Conservation (phyloP, 1,284 basidiomycete genomes). For the Golubevia sp. region DNA sequence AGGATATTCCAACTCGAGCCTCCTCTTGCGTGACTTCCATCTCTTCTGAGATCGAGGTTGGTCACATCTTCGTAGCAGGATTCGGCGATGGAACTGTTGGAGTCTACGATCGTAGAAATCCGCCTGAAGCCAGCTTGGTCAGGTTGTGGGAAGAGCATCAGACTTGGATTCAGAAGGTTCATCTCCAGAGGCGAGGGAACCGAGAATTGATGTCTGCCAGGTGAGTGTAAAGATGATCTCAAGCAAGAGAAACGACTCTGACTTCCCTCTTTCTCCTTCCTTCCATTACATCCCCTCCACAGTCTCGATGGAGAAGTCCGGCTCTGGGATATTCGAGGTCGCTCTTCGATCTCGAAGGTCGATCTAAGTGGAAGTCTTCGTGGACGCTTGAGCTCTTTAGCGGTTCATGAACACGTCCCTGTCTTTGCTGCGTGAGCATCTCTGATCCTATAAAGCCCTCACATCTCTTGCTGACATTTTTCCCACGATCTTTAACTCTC, state of each 20-base stretch:
- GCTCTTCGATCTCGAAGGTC: slow-evolving; percentile 73
- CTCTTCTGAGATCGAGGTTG: slow-evolving; percentile 76
- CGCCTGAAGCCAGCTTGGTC: slow-evolving; percentile 83
- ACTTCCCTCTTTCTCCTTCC: neutral
- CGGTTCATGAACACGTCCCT: slow-evolving; percentile 81
- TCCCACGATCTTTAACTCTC: no score
- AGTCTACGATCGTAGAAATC: slow-evolving; percentile 86
- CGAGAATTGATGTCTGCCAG: slow-evolving; percentile 86
- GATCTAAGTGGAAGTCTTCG: slow-evolving; percentile 65
- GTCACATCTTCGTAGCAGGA: slow-evolving; percentile 82
- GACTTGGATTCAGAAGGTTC: slow-evolving; percentile 89
- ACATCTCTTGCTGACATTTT: no score
- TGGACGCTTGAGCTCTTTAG: slow-evolving; percentile 73
- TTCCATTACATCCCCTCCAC: slow-evolving; percentile 4
- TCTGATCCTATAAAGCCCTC: no score
- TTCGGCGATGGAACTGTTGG: slow-evolving; percentile 92
- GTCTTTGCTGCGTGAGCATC: slow-evolving; percentile 81
- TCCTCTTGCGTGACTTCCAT: slow-evolving; percentile 88
- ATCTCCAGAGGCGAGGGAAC: slow-evolving; percentile 76
- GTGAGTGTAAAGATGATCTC: slow-evolving; percentile 64
- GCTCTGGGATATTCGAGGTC: slow-evolving; percentile 85
- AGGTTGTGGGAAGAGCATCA: slow-evolving; percentile 77
- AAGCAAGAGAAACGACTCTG: neutral
- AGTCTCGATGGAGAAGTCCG: slow-evolving; percentile 89
- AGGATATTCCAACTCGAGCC: slow-evolving; percentile 86